phyloP scores from a whole-genome alignment of 371 early-diverging fungal genomes.

The Rhizopus microsporus region DNA sequence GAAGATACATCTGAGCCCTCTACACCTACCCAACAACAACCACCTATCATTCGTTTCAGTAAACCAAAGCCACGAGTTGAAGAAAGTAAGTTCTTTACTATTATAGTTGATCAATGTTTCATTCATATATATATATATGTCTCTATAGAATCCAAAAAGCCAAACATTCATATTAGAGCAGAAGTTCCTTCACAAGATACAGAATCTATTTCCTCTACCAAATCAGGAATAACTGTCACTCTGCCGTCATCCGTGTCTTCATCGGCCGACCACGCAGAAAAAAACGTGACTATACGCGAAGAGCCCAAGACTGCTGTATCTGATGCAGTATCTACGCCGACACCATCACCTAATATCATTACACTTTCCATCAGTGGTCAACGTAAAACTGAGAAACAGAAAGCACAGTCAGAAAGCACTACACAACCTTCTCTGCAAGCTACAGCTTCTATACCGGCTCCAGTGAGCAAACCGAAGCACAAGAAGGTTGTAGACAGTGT shows the following conservation, averaged over 20 bases:
- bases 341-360: not conserved
- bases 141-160: constrained; percentile 18
- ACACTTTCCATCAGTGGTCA: not conserved
- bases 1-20: constrained; percentile 28
- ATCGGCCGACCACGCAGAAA: constrained; percentile 7
- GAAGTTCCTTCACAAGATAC: constrained; percentile 13
- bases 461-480: constrained; percentile 9
- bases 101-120: not conserved
- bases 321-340: constrained; percentile 15
- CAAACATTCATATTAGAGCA: constrained; percentile 20
- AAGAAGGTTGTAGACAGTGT: constrained; percentile 17
- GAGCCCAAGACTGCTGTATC: constrained; percentile 11
- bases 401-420: not conserved
- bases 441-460: not conserved
- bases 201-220: not conserved
- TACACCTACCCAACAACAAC: constrained; percentile 22
- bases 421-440: not conserved
- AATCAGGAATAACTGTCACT: not conserved
- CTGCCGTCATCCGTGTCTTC: constrained; percentile 7
- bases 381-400: not conserved
- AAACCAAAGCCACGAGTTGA: constrained; percentile 32
- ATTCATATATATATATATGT: not conserved
- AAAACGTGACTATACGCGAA: constrained; percentile 3
- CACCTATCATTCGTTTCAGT: constrained; percentile 31
- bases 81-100: constrained; percentile 24